Conservation (phyloP, 2,329 filamentous ascomycete genomes). For the Diplodia mutila region DNA sequence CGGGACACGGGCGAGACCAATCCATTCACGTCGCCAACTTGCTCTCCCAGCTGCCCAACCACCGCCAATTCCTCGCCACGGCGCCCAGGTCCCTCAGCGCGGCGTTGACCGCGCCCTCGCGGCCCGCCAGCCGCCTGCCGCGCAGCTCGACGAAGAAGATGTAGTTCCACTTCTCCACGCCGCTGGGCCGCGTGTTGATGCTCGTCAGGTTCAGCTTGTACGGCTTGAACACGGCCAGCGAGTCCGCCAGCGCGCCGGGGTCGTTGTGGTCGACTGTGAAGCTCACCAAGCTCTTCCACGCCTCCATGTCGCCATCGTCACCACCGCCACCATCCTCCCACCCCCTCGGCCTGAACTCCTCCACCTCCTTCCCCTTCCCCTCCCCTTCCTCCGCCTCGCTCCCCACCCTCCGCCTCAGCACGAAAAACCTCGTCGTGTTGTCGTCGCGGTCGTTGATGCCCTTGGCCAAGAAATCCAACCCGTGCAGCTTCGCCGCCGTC, state of each 20-base stretch:
- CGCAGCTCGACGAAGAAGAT: constrained; percentile 93
- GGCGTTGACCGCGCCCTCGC: constrained; percentile 60
- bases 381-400: constrained; percentile 9
- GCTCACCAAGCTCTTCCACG: constrained; percentile 72
- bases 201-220: constrained; percentile 81
- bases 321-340: neutral
- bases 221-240: constrained; percentile 75
- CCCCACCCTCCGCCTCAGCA: constrained; percentile 53
- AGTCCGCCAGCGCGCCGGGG: constrained; percentile 82
- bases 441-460: constrained; percentile 74
- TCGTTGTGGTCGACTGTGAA: constrained; percentile 79
- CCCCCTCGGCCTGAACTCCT: constrained; percentile 6
- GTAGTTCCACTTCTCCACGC: constrained; percentile 79
- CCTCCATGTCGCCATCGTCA: constrained; percentile 26
- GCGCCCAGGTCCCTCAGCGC: constrained; percentile 63
- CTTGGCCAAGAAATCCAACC: constrained; percentile 69
- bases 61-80: constrained; percentile 66
- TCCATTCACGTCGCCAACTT: constrained; percentile 26
- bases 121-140: constrained; percentile 60
- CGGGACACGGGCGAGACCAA: too few relatives aligned
- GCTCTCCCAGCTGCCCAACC: constrained; percentile 68
- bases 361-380: neutral
- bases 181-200: constrained; percentile 84
- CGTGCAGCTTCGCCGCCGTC: constrained; percentile 70
- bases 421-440: constrained; percentile 80